Percentiles rank a stretch among this genome's conserved stretches.
Conservation (phyloP, 2,329 filamentous ascomycete species). For the Colletotrichum destructivum region DNA sequence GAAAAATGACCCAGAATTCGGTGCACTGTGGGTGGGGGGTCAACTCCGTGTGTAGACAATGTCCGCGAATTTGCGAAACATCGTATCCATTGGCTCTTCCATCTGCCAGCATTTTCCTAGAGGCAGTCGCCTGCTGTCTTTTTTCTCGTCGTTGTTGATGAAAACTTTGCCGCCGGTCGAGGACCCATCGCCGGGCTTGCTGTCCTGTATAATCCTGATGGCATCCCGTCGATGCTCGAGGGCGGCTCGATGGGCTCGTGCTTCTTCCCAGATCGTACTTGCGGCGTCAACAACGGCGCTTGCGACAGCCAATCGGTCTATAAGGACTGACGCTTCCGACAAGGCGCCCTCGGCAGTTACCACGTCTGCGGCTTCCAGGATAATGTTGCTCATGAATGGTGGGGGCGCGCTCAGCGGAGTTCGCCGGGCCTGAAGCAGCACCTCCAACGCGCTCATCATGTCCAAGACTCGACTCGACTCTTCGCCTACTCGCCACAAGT, state of each 20-base stretch:
- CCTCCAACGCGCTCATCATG: conserved; percentile 59
- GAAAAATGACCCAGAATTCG: conserved; percentile 13
- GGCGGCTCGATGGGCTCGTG: conserved; percentile 63
- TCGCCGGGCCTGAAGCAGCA: conserved; percentile 52
- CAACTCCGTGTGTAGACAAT: conserved; percentile 49
- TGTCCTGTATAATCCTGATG: conserved; percentile 53
- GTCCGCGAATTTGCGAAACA: conserved; percentile 57
- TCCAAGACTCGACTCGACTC: conserved; percentile 69
- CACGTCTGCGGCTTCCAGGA: conserved; percentile 77
- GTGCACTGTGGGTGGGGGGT: conserved; percentile 11
- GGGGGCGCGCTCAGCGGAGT: conserved; percentile 61
- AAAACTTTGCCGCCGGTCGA: conserved; percentile 51
- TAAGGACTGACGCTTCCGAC: conserved; percentile 63
- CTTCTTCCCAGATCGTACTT: conserved; percentile 72
- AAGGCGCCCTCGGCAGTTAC: conserved; percentile 73
- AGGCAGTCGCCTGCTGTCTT: conserved; percentile 46
- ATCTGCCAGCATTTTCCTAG: conserved; percentile 52
- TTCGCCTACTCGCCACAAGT: conserved; percentile 64
- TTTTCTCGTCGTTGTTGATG: conserved; percentile 47
- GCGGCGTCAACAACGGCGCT: conserved; percentile 70
- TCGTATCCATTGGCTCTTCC: conserved; percentile 52
- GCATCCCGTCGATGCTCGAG: conserved; percentile 58
- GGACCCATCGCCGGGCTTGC: conserved; percentile 48
- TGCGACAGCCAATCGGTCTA: conserved; percentile 69
- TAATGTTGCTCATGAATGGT: conserved; percentile 75